These are phyloP conservation scores for Quercus phellos DNA, from an alignment of 331 rosid genomes.

Conservation along the genomic window DNA sequence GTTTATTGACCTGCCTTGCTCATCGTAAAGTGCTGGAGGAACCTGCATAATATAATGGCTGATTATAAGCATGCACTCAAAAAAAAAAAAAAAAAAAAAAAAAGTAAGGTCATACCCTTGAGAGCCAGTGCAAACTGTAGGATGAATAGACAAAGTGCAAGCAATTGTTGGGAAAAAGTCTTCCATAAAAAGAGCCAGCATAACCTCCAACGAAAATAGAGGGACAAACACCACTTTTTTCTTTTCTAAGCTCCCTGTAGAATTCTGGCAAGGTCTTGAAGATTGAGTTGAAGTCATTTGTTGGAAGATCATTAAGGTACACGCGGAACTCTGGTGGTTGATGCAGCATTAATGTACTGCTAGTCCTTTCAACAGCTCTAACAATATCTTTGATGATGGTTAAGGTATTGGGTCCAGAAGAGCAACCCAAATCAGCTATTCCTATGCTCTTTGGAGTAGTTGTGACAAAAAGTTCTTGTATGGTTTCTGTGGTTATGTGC, in stretches of 20 bases:
- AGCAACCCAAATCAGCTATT: constrained; percentile 91
- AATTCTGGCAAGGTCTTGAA: constrained; percentile 83
- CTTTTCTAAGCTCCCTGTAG: constrained; percentile 41
- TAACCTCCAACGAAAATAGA: constrained; percentile 76
- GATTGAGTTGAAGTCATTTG: constrained; percentile 88
- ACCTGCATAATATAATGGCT: constrained; percentile 40
- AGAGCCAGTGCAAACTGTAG: constrained; percentile 86
- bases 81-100: background rate
- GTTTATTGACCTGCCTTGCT: constrained; percentile 53
- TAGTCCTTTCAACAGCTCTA: constrained; percentile 43
- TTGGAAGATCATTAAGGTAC: constrained; percentile 83
- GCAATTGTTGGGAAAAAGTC: constrained; percentile 70
- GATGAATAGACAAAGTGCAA: constrained; percentile 88
- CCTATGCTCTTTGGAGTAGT: constrained; percentile 73
- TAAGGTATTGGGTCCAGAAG: constrained; percentile 82
- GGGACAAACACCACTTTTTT: constrained; percentile 32
- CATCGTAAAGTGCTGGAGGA: constrained; percentile 60
- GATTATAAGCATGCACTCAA: background rate
- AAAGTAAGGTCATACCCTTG: constrained; percentile 39
- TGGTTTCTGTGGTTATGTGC: constrained; percentile 65
- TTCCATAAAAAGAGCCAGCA: constrained; percentile 87
- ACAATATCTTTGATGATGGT: constrained; percentile 72
- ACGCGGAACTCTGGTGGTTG: constrained; percentile 62
- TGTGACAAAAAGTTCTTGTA: constrained; percentile 49
- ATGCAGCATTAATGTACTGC: constrained; percentile 32